phyloP scores from a whole-genome alignment of 1,284 basidiomycete genomes.

The Cryptococcus floricola region DNA sequence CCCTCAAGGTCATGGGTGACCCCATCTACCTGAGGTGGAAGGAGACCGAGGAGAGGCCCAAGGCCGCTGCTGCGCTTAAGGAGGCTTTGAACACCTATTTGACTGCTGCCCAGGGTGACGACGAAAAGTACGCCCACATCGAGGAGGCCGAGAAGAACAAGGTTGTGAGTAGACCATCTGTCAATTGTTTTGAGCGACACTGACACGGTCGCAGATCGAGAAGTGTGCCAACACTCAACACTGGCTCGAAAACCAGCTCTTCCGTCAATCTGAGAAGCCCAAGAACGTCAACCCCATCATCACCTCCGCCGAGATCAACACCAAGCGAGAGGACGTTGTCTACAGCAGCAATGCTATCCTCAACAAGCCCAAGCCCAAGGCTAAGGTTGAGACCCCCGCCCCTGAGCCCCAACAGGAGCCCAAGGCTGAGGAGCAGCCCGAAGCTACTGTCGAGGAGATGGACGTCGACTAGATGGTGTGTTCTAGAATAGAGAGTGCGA shows the following conservation, averaged over 20 bases:
- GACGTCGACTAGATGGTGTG: constrained; percentile 39
- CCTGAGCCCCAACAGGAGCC: constrained; percentile 46
- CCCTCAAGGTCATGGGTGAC: constrained; percentile 76
- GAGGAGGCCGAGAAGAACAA: constrained; percentile 77
- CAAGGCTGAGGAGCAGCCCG: constrained; percentile 55
- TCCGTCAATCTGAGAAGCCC: constrained; percentile 74
- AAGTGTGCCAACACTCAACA: constrained; percentile 69
- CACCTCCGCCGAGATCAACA: constrained; percentile 71
- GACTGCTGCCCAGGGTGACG: constrained; percentile 68
- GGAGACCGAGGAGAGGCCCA: constrained; percentile 74
- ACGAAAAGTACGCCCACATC: constrained; percentile 84
- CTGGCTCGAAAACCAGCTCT: constrained; percentile 88
- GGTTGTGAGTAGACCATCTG: constrained; percentile 63
- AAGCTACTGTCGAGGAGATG: constrained; percentile 42
- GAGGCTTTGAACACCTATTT: constrained; percentile 81
- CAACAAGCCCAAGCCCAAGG: constrained; percentile 82
- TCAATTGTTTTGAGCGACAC: background rate
- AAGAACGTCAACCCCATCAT: constrained; percentile 83
- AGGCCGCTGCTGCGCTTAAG: constrained; percentile 67
- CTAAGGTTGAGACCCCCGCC: constrained; percentile 50
- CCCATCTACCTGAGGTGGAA: constrained; percentile 74
- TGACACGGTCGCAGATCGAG: constrained; percentile 45
- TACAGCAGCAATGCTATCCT: constrained; percentile 79
- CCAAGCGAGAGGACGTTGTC: constrained; percentile 83
- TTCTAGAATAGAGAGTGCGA: background rate